Conservation (phyloP, 208 protist species). For the Blechomonas ayalai region DNA sequence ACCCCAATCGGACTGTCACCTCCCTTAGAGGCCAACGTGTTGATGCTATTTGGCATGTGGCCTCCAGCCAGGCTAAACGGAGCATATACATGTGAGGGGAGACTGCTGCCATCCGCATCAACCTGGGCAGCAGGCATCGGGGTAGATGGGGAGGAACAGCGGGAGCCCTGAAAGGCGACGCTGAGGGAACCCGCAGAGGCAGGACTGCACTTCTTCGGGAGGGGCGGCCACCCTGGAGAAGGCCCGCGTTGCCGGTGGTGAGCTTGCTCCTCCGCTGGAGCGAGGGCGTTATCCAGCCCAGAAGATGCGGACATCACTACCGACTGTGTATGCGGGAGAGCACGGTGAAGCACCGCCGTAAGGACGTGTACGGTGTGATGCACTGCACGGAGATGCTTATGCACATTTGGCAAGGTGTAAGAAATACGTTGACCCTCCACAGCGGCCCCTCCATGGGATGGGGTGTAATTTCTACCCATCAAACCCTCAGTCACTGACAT, state of each 20-base stretch:
- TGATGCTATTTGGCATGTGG: not conserved
- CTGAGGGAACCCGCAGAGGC: constrained; percentile 16
- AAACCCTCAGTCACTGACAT: too few relatives aligned
- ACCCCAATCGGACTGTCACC: not conserved
- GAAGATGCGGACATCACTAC: not conserved
- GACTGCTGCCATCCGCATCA: not conserved
- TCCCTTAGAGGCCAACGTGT: not conserved
- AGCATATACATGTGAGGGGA: not conserved
- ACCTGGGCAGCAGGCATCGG: constrained; percentile 5
- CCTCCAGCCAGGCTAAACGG: not conserved
- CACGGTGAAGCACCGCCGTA: too few relatives aligned
- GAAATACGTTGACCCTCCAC: too few relatives aligned
- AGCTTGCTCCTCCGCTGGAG: not conserved
- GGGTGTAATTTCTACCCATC: too few relatives aligned
- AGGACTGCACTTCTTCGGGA: too few relatives aligned
- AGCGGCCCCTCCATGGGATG: too few relatives aligned
- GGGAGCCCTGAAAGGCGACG: constrained; percentile 17
- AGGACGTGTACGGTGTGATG: too few relatives aligned
- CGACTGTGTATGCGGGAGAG: not conserved
- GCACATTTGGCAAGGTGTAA: too few relatives aligned
- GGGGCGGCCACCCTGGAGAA: not conserved
- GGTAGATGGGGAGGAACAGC: constrained; percentile 21
- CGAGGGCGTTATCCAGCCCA: not conserved
- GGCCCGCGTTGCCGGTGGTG: not conserved
- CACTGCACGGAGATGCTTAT: too few relatives aligned